Evolutionary conservation across 2,329 filamentous ascomycete genomes (phyloP), one percentile per base, ranked within the genome.

Genomic region (Ophiostoma ulmi): DNA sequence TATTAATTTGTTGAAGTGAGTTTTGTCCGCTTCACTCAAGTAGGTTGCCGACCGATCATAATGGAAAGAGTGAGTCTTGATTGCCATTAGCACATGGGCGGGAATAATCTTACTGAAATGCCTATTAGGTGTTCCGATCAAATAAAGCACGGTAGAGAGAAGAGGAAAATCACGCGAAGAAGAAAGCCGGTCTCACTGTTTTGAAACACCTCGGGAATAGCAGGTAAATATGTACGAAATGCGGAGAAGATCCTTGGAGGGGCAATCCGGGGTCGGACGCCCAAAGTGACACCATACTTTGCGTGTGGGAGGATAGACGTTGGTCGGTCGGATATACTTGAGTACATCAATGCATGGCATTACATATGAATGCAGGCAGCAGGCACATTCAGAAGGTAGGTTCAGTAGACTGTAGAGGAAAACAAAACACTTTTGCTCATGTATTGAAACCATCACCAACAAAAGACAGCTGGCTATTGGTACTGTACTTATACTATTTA

Each of bases 161-260:
- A 20, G 44, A 8, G n/a, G 52, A 26, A 6, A 10, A 58, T 11
- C 22, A 58, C 5, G 52, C 7, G n/a, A 26, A 26, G 13, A 58
- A 26, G 52, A 58, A 58, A 26, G 1, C 17, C 17, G 17, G n/a
- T 20, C 17, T 44, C 17, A 44, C 17, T 17, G 7, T 17, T 17
- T 26, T 26, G 52, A 58, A n/a, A 58, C 52, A 26, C 52, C n/a
- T 58, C 52, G 58, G 26, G 58, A 61, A 35, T 63, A 63, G 58
- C 17, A 63, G 26, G 26, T 35, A 17, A 17, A 8, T 35, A 3
- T 63, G 26, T 35, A 35, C 26, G 26, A 35, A 63, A 63, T 63
- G 58, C 26, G 58, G 58, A 35, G 58, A 63, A 63, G 26, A 35
- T 7, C 26, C 22, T 63, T 31, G 58, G 58, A 63, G 58, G 58